A percentile compares a stretch with the other conserved stretches of the same genome.
Conservation (phyloP, 306 rosid species). For the Cicer pinnatifidum region DNA sequence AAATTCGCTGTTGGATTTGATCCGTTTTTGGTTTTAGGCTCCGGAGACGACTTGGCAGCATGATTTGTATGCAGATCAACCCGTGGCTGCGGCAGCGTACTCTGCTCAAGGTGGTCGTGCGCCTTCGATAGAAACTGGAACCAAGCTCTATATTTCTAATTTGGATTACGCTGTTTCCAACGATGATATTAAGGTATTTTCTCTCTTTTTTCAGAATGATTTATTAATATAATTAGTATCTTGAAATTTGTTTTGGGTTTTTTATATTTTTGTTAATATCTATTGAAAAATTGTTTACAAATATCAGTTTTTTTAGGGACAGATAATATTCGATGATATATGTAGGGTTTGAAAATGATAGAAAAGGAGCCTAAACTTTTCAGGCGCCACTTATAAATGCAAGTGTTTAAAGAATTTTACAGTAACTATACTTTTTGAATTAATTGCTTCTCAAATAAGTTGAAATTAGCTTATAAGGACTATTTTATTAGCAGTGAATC, state of each 20-base stretch:
- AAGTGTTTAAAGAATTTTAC: neutral
- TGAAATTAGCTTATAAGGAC: neutral
- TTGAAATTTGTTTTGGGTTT: neutral
- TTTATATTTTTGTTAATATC: neutral
- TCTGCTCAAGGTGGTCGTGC: slow-evolving; percentile 64
- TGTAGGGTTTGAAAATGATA: neutral
- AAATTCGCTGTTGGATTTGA: neutral
- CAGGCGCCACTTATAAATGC: no score
- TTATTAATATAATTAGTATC: neutral
- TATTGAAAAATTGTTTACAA: neutral
- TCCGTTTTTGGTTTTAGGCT: slow-evolving; percentile 53
- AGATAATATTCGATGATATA: neutral
- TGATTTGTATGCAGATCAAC: slow-evolving; percentile 73
- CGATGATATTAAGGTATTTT: slow-evolving; percentile 87
- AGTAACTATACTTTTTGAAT: neutral
- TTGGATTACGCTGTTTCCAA: slow-evolving; percentile 92
- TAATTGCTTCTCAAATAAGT: neutral
- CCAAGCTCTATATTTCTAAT: slow-evolving; percentile 88
- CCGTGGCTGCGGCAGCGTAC: slow-evolving; percentile 40
- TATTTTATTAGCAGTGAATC: neutral
- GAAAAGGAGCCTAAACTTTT: neutral
- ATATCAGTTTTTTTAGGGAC: neutral
- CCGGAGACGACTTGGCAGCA: slow-evolving; percentile 95
- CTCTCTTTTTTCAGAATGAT: neutral
- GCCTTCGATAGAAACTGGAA: slow-evolving; percentile 86